Evolutionary conservation across 345 rosid species (phyloP).

Genomic region (Barbarea vulgaris): DNA sequence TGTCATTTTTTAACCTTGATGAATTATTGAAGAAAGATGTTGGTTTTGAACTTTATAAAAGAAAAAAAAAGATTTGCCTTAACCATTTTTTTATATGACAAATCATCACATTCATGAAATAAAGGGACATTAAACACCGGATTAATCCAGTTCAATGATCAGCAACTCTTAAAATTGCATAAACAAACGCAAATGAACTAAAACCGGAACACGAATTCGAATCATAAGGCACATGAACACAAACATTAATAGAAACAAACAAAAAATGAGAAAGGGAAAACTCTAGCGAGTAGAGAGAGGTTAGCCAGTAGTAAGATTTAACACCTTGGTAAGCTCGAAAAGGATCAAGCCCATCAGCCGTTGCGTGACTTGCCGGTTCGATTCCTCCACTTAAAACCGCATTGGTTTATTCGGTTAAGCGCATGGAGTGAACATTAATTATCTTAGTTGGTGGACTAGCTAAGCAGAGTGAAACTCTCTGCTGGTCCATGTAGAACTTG

Average conservation of each 20-base stretch:
- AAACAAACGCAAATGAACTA: not conserved
- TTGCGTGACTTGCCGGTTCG: conserved; percentile 14
- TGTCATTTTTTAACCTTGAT: not conserved
- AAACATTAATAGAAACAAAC: not conserved
- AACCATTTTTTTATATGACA: not conserved
- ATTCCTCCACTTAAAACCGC: not conserved
- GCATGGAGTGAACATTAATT: not conserved
- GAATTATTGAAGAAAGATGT: not conserved
- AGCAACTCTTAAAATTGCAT: not conserved
- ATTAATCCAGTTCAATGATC: not conserved
- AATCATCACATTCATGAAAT: not conserved
- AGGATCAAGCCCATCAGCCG: not conserved
- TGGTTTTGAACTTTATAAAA: not conserved
- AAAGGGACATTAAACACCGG: not conserved
- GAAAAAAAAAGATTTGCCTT: not conserved
- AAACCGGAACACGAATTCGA: not conserved
- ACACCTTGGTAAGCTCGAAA: not conserved
- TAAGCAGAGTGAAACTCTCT: not conserved
- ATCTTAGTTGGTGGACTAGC: not conserved
- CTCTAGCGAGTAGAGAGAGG: not conserved
- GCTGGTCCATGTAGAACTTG: not conserved
- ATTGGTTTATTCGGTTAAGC: not conserved
- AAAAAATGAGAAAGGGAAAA: not conserved
- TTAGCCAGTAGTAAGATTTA: not conserved
- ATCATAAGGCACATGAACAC: not conserved